phyloP scores from a whole-genome alignment of 768 basidiomycete species.

The Hortiboletus flavorubellus region DNA sequence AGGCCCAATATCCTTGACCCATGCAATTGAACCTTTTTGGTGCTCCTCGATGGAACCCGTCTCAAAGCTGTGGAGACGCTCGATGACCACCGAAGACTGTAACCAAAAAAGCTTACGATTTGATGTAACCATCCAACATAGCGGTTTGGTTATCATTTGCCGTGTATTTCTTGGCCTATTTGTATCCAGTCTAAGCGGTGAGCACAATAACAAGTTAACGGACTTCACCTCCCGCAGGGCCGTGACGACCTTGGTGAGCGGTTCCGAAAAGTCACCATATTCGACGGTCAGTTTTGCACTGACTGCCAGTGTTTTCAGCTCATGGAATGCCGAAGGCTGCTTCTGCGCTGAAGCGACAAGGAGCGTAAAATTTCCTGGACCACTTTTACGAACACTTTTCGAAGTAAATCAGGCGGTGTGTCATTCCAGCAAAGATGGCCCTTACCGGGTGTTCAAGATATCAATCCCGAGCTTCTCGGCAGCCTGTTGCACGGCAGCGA shows the following conservation, averaged over 20 bases:
- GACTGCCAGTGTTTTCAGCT: conserved; percentile 40
- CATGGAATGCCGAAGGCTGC: conserved; percentile 39
- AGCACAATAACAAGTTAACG: not conserved
- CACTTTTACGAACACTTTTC: conserved; percentile 67
- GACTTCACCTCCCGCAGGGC: conserved; percentile 55
- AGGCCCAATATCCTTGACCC: conserved; percentile 87
- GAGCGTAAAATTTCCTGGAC: conserved; percentile 58
- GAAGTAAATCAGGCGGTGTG: not conserved
- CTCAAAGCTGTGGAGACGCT: conserved; percentile 45
- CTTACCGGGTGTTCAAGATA: conserved; percentile 77
- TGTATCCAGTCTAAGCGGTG: not conserved
- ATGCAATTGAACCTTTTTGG: conserved; percentile 69
- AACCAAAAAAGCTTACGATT: conserved; percentile 49
- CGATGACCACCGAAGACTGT: not conserved
- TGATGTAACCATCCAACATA: conserved; percentile 77
- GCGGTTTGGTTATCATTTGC: conserved; percentile 68
- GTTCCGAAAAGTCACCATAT: conserved; percentile 70
- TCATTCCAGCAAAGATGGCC: not conserved
- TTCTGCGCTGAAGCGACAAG: conserved; percentile 67
- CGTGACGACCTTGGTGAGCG: conserved; percentile 50
- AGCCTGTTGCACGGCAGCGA: conserved; percentile 67
- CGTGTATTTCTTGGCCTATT: conserved; percentile 67
- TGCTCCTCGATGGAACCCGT: conserved; percentile 79
- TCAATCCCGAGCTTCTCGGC: conserved; percentile 76
- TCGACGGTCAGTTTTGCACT: conserved; percentile 58